Evolutionary conservation across 352 stramenopile species (phyloP).

Genomic region (Globisporangium canariense): DNA sequence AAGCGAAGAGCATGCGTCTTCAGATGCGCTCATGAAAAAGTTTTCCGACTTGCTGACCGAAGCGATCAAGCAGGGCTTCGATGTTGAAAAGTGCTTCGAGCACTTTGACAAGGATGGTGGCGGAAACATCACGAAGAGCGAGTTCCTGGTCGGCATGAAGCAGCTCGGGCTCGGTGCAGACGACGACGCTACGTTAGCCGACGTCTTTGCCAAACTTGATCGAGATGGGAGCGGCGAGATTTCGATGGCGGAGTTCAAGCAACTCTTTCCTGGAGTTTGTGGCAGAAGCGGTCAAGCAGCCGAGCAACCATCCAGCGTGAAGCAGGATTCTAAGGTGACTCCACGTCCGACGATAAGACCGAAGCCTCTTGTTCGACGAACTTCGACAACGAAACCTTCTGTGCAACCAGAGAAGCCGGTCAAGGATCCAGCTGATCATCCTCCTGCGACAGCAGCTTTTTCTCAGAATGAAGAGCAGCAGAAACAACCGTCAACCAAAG

Average conservation of each 20-base stretch:
- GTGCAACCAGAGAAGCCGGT: not conserved
- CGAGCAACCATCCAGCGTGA: not conserved
- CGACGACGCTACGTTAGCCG: constrained; percentile 28
- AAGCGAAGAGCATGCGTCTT: not conserved
- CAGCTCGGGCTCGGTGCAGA: constrained; percentile 43
- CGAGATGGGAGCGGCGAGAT: constrained; percentile 62
- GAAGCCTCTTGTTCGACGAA: not conserved
- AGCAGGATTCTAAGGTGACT: not conserved
- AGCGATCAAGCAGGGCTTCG: constrained; percentile 44
- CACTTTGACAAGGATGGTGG: constrained; percentile 87
- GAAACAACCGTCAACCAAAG: not conserved
- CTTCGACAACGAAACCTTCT: not conserved
- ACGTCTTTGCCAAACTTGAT: constrained; percentile 54
- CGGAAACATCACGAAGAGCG: constrained; percentile 49
- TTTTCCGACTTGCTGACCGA: constrained; percentile 42
- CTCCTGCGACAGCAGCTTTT: not conserved
- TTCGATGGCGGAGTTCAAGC: constrained; percentile 58
- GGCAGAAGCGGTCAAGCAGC: not conserved
- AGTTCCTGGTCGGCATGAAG: constrained; percentile 56
- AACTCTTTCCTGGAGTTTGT: constrained; percentile 31
- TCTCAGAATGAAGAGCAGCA: not conserved
- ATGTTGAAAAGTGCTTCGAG: constrained; percentile 54
- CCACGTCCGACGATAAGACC: not conserved
- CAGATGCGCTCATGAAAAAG: constrained; percentile 26
- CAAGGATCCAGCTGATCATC: not conserved